Percentiles rank a stretch among this genome's conserved stretches.
Evolutionary conservation across 768 basidiomycete species (phyloP).

Genomic region (Mycena polygramma): DNA sequence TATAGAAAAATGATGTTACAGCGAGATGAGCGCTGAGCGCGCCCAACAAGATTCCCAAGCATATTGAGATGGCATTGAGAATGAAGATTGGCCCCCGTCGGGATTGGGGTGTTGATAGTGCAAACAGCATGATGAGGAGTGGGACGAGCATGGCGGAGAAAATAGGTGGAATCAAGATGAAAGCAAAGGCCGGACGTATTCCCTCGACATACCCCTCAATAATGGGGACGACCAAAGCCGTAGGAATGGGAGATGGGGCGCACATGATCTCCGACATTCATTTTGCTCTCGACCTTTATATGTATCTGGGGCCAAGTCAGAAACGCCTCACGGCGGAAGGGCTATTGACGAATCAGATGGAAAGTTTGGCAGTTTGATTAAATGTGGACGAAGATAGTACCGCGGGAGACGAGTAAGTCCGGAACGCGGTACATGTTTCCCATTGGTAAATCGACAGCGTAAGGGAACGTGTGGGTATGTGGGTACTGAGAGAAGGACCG

Average conservation of each 20-base stretch:
- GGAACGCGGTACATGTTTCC: too few relatives aligned
- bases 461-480: too few relatives aligned
- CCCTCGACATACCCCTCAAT: slow-evolving; percentile 17
- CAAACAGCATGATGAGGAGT: slow-evolving; percentile 15
- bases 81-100: slow-evolving; percentile 17
- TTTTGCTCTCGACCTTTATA: too few relatives aligned
- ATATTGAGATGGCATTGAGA: slow-evolving; percentile 13
- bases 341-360: too few relatives aligned
- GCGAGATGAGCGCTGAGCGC: slow-evolving; percentile 10
- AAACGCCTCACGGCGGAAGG: too few relatives aligned
- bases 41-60: slow-evolving; percentile 1
- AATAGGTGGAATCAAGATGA: slow-evolving; percentile 9
- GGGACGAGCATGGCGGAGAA: slow-evolving; percentile 12
- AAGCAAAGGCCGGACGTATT: slow-evolving; percentile 18
- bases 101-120: slow-evolving; percentile 1
- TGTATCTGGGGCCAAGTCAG: too few relatives aligned
- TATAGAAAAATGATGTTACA: background rate
- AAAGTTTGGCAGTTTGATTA: too few relatives aligned
- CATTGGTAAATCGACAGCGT: too few relatives aligned
- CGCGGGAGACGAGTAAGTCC: too few relatives aligned
- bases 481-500: too few relatives aligned
- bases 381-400: too few relatives aligned
- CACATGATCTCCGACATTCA: too few relatives aligned
- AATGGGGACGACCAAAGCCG: slow-evolving; percentile 17
- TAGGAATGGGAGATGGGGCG: slow-evolving; percentile 10